phyloP scores from a whole-genome alignment of 1,139 yeast species.

The Yamadazyma siamensis region DNA sequence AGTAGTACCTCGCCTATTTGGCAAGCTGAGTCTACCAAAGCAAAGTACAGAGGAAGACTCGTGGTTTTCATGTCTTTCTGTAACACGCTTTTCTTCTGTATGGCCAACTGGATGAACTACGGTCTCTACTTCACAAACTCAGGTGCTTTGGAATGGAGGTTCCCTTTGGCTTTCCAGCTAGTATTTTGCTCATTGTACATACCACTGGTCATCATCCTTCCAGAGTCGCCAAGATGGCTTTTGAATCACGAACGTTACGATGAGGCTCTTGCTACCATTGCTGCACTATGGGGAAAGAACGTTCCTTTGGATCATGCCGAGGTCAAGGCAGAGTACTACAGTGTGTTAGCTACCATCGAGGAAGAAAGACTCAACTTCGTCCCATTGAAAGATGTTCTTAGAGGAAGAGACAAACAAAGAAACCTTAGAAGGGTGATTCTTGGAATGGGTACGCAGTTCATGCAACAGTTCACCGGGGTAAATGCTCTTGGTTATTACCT shows the following conservation, averaged over 20 bases:
- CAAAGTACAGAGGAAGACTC: slow-evolving; percentile 28
- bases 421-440: slow-evolving; percentile 31
- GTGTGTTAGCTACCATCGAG: slow-evolving; percentile 14
- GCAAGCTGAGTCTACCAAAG: slow-evolving; percentile 31
- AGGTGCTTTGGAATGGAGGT: slow-evolving; percentile 25
- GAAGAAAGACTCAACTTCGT: slow-evolving; percentile 11
- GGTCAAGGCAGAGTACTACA: slow-evolving; percentile 13
- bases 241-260: slow-evolving; percentile 16
- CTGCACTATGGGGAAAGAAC: slow-evolving; percentile 13
- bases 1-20: slow-evolving; percentile 28
- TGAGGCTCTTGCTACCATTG: slow-evolving; percentile 13
- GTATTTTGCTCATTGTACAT: slow-evolving; percentile 21
- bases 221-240: slow-evolving; percentile 48
- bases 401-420: slow-evolving; percentile 12
- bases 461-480: slow-evolving; percentile 42
- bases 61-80: slow-evolving; percentile 29
- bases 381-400: slow-evolving; percentile 11
- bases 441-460: slow-evolving; percentile 34
- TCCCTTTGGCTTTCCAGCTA: slow-evolving; percentile 29
- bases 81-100: slow-evolving; percentile 22
- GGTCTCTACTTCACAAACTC: slow-evolving; percentile 18
- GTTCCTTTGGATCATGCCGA: slow-evolving; percentile 7
- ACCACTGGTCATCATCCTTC: slow-evolving; percentile 24
- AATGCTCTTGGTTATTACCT: slow-evolving; percentile 39
- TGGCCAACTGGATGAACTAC: slow-evolving; percentile 22